Evolutionary conservation across 768 basidiomycete species (phyloP).

Genomic region (Lactarius deliciosus): DNA sequence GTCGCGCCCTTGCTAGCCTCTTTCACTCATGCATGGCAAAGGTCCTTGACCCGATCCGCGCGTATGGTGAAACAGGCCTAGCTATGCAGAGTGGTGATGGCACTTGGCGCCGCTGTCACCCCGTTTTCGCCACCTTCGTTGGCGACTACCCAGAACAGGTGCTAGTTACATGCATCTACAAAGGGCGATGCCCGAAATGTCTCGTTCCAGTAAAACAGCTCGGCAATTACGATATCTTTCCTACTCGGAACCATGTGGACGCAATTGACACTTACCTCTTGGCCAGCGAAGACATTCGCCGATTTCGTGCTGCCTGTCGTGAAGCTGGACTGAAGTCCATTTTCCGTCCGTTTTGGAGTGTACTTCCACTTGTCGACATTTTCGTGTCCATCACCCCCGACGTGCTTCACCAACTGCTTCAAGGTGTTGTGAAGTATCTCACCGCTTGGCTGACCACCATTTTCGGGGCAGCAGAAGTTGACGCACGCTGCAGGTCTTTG

Average conservation of each 20-base stretch:
- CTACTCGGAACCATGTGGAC: background rate
- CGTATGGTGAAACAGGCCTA: background rate
- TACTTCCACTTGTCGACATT: background rate
- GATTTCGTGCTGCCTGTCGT: background rate
- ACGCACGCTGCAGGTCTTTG: constrained; percentile 28
- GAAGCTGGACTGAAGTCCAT: too few relatives aligned
- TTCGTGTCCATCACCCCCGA: background rate
- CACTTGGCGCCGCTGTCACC: background rate
- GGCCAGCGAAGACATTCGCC: background rate
- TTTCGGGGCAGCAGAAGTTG: constrained; percentile 18
- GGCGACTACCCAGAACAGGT: background rate
- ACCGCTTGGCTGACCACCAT: background rate
- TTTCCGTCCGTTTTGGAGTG: constrained; percentile 27
- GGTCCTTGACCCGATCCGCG: background rate
- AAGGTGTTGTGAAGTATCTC: too few relatives aligned
- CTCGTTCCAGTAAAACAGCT: background rate
- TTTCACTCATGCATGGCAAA: constrained; percentile 22
- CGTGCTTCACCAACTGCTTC: background rate
- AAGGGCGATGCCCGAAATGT: background rate
- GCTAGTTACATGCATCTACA: background rate
- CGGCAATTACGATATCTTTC: background rate
- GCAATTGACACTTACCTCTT: background rate
- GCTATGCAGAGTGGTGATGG: background rate
- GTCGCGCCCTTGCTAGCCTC: constrained; percentile 14
- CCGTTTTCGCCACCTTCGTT: background rate